These are phyloP conservation scores for Salix purpurea DNA, from an alignment of 345 rosid species.

Conservation along the genomic window DNA sequence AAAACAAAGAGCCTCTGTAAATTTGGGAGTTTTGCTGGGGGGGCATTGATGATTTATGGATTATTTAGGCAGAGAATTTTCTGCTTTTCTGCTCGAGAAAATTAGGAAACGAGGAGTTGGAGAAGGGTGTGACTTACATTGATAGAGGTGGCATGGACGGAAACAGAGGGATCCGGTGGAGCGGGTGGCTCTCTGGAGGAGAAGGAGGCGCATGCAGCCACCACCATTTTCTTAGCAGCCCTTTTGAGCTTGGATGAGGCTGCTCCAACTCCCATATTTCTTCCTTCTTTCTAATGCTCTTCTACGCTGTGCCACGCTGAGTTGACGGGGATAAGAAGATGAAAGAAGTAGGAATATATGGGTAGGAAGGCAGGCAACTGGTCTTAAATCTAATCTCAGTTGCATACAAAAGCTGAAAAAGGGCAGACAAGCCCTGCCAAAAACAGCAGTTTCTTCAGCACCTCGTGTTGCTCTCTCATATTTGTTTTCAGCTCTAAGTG, in stretches of 20 bases:
- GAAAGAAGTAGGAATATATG: neutral
- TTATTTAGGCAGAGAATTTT: neutral
- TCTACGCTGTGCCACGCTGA: neutral
- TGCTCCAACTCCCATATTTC: conserved; percentile 37
- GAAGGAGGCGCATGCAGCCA: conserved; percentile 73
- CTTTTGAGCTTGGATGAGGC: conserved; percentile 51
- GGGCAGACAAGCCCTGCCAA: conserved; percentile 11
- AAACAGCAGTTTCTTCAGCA: conserved; percentile 10
- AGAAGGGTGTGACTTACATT: conserved; percentile 25
- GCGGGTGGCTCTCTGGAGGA: conserved; percentile 37
- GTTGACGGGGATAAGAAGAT: neutral
- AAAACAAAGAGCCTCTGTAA: neutral
- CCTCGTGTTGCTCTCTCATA: neutral
- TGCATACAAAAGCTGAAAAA: conserved; percentile 5
- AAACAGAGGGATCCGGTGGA: conserved; percentile 25
- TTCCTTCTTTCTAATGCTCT: neutral
- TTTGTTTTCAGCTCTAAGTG: neutral
- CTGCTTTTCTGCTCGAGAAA: neutral
- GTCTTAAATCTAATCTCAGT: neutral
- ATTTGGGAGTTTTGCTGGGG: neutral
- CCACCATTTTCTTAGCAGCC: conserved; percentile 57
- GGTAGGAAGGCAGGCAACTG: neutral
- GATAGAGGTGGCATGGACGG: conserved; percentile 9
- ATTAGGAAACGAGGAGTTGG: neutral
- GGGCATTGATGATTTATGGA: neutral